Evolutionary conservation across 441 rosid species (phyloP).

Genomic region (Jatropha multifida): DNA sequence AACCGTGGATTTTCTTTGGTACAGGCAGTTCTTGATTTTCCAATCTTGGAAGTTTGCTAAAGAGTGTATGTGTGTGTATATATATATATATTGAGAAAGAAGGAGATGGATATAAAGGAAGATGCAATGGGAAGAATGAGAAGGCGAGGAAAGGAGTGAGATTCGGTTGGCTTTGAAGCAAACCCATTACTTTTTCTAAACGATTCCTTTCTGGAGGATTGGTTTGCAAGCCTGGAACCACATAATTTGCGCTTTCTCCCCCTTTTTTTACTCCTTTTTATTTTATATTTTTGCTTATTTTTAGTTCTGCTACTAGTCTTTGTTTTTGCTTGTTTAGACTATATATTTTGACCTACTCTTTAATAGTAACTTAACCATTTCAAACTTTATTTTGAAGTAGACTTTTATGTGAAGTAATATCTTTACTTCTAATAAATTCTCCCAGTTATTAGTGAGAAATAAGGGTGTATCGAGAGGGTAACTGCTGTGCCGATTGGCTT

Average conservation of each 20-base stretch:
- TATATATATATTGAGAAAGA: neutral
- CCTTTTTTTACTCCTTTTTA: slow-evolving; percentile 8
- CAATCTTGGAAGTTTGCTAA: slow-evolving; percentile 34
- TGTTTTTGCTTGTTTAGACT: neutral
- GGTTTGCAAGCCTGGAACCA: slow-evolving; percentile 91
- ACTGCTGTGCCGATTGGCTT: too few relatives aligned
- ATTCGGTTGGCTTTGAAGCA: slow-evolving; percentile 82
- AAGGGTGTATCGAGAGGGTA: too few relatives aligned
- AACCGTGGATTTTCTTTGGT: slow-evolving; percentile 21
- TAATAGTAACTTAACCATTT: too few relatives aligned
- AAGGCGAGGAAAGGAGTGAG: slow-evolving; percentile 46
- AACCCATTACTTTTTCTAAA: slow-evolving; percentile 63
- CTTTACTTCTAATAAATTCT: too few relatives aligned
- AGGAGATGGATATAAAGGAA: slow-evolving; percentile 24
- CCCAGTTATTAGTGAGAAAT: too few relatives aligned
- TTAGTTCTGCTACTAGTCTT: neutral
- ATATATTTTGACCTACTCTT: too few relatives aligned
- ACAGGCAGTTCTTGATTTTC: slow-evolving; percentile 35
- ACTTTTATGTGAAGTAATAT: too few relatives aligned
- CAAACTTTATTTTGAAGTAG: too few relatives aligned
- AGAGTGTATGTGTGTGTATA: slow-evolving; percentile 11
- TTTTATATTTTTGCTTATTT: slow-evolving; percentile 7
- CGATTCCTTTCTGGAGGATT: slow-evolving; percentile 68
- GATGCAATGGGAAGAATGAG: slow-evolving; percentile 35
- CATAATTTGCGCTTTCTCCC: slow-evolving; percentile 30